These are phyloP conservation scores for Ophiostoma novo-ulmi DNA, from an alignment of 2,329 filamentous ascomycete species.

Conservation along the genomic window DNA sequence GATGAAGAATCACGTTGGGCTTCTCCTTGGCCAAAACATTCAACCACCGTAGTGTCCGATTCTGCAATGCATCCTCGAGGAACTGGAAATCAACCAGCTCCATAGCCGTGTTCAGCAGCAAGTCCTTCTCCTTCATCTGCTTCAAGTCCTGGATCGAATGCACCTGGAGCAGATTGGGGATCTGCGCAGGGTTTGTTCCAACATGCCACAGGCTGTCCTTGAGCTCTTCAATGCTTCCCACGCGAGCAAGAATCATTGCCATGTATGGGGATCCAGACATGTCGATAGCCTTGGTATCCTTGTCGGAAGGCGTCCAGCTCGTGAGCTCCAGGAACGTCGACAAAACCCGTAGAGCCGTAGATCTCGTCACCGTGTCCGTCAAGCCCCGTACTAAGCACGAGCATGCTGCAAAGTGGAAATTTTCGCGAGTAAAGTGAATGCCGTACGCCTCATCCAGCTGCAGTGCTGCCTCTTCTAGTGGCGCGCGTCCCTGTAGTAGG, in stretches of 20 bases:
- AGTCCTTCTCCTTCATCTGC: conserved; percentile 53
- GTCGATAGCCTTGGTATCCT: conserved; percentile 27
- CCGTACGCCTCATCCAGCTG: conserved; percentile 61
- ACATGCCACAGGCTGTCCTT: conserved; percentile 59
- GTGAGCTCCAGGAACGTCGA: conserved; percentile 56
- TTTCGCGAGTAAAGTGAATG: conserved; percentile 58
- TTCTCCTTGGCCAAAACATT: conserved; percentile 51
- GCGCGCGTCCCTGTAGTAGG: conserved; percentile 55
- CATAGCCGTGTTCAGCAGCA: conserved; percentile 59
- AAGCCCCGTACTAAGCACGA: conserved; percentile 60
- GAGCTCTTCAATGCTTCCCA: conserved; percentile 53
- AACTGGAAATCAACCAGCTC: conserved; percentile 62
- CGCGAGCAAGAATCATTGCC: conserved; percentile 53
- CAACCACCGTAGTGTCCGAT: conserved; percentile 55
- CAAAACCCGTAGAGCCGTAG: conserved; percentile 55
- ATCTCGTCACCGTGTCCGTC: conserved; percentile 56
- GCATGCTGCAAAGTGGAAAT: conserved; percentile 63
- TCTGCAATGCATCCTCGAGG: conserved; percentile 58
- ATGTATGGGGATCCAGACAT: conserved; percentile 53
- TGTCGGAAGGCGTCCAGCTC: conserved; percentile 23
- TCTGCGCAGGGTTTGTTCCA: conserved; percentile 45
- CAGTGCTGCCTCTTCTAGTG: conserved; percentile 57
- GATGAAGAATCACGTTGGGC: conserved; percentile 51
- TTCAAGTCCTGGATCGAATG: conserved; percentile 43
- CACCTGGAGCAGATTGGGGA: conserved; percentile 39